phyloP scores from a whole-genome alignment of 2,329 filamentous ascomycete species.

The Phialocephala sp. region DNA sequence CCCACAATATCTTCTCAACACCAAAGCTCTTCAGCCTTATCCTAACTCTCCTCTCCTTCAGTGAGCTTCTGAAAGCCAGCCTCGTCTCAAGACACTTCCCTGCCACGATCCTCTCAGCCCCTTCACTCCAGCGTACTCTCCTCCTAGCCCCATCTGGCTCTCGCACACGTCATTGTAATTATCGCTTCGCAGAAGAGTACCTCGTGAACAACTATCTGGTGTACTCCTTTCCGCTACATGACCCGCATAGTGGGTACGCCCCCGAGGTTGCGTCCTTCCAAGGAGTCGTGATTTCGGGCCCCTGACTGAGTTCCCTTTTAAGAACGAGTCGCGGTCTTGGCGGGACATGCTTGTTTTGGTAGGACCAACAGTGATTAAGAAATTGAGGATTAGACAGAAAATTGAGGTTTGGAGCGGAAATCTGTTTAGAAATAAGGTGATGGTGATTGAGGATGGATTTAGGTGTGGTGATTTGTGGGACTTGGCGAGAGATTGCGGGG shows the following conservation, averaged over 20 bases:
- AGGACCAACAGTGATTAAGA: not conserved
- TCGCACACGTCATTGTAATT: no score
- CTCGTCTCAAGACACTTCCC: constrained; percentile 9
- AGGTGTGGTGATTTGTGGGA: constrained; percentile 10
- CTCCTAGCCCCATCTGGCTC: not conserved
- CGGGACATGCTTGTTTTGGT: not conserved
- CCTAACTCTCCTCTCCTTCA: not conserved
- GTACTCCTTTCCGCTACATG: not conserved
- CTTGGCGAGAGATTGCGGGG: not conserved
- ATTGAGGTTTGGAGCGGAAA: not conserved
- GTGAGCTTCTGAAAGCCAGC: constrained; percentile 3
- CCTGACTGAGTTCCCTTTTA: not conserved
- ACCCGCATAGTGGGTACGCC: not conserved
- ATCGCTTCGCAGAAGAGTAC: no score
- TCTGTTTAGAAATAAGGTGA: not conserved
- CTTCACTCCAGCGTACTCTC: constrained; percentile 7
- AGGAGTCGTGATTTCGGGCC: not conserved
- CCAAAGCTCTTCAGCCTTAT: not conserved
- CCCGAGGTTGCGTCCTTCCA: not conserved
- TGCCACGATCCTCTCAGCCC: constrained; percentile 9
- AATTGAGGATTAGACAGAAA: not conserved
- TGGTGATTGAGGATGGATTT: constrained; percentile 14
- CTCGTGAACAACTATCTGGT: not conserved
- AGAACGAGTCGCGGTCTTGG: not conserved
- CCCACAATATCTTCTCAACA: not conserved